Conservation (phyloP, 1,284 basidiomycete species). For the Ceratobasidium sp. region DNA sequence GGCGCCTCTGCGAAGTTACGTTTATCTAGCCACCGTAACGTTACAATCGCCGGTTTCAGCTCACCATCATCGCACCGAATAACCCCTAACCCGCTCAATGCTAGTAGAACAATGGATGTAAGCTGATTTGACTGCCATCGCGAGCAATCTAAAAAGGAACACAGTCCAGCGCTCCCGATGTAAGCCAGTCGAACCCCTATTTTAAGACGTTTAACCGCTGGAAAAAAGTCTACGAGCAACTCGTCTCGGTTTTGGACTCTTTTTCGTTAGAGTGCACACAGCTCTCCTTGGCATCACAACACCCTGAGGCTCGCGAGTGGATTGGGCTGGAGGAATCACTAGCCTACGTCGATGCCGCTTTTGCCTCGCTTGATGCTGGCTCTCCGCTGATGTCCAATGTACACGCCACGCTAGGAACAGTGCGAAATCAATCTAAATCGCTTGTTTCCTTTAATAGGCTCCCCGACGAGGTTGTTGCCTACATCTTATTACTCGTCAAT, state of each 20-base stretch:
- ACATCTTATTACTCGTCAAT: not conserved
- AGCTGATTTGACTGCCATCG: too few relatives aligned
- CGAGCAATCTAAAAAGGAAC: too few relatives aligned
- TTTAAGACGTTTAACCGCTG: not conserved
- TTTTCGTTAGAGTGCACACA: not conserved
- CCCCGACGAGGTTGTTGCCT: not conserved
- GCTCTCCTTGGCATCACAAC: not conserved
- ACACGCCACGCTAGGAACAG: not conserved
- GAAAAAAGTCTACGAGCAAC: not conserved
- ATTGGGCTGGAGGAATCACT: not conserved
- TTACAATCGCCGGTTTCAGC: too few relatives aligned
- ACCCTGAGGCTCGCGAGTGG: not conserved
- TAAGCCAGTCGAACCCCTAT: too few relatives aligned
- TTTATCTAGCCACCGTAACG: too few relatives aligned
- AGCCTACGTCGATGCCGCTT: not conserved
- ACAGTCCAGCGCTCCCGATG: not conserved
- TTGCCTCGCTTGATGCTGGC: not conserved
- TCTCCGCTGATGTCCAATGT: not conserved
- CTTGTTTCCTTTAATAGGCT: not conserved
- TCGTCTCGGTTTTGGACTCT: too few relatives aligned
- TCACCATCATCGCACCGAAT: too few relatives aligned
- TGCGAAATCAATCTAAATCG: not conserved
- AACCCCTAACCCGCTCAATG: too few relatives aligned
- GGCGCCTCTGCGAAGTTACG: too few relatives aligned
- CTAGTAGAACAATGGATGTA: too few relatives aligned